Conservation (phyloP, 495 filamentous ascomycete genomes). For the Aspergillus mulundensis region DNA sequence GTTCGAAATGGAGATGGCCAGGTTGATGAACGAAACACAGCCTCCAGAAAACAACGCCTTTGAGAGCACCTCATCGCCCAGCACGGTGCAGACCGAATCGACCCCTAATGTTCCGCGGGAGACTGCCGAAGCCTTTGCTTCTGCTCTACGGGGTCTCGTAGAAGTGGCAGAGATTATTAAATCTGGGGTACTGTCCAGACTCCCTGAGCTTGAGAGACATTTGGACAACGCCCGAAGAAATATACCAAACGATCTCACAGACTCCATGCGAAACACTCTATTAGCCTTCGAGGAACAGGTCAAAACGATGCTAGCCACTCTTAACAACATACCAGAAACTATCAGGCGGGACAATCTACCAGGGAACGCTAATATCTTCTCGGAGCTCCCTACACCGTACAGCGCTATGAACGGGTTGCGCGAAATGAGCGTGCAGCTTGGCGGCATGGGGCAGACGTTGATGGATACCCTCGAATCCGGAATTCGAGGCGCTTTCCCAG, state of each 20-base stretch:
- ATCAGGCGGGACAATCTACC: conserved; percentile 31
- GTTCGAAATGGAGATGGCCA: conserved; percentile 52
- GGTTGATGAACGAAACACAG: conserved; percentile 30
- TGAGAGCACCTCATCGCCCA: conserved; percentile 12
- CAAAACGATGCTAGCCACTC: conserved; percentile 30
- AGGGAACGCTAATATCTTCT: conserved; percentile 33
- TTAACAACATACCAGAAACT: conserved; percentile 31
- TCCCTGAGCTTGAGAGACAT: conserved; percentile 40
- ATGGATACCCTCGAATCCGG: conserved; percentile 40
- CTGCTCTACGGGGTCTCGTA: conserved; percentile 32
- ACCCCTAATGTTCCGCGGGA: conserved; percentile 19
- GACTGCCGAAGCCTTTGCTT: conserved; percentile 28
- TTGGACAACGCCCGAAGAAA: conserved; percentile 35
- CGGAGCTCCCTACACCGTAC: conserved; percentile 39
- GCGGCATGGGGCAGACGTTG: conserved; percentile 39
- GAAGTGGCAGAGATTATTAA: conserved; percentile 34
- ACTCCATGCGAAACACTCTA: conserved; percentile 39
- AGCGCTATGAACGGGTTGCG: conserved; percentile 38
- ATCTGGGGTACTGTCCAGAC: conserved; percentile 32
- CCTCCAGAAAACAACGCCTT: conserved; percentile 15
- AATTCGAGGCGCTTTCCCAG: conserved; percentile 22
- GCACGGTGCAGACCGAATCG: conserved; percentile 13
- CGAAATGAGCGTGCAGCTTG: conserved; percentile 43
- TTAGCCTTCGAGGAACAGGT: conserved; percentile 40
- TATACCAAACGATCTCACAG: conserved; percentile 40